Base-by-base conservation (phyloP, 768 basidiomycete species). In the Hemileccinum rubropunctum region DNA sequence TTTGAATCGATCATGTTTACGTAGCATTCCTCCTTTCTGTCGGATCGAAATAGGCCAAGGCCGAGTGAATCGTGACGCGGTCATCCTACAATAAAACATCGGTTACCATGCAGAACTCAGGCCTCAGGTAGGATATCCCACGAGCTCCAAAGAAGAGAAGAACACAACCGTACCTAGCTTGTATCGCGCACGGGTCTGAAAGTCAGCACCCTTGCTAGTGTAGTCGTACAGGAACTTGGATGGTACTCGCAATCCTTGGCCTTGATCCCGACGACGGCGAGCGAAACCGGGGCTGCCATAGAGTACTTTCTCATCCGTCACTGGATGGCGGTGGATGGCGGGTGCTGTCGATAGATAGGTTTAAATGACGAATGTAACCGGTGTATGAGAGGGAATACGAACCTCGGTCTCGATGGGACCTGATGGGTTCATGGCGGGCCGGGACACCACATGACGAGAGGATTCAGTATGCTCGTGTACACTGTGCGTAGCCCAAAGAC, bases 271-370 rank as follows among this genome's bases (percentile, higher is more conserved):
- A 81, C 78, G 59, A 82, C 69, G 71, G 27, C 66, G 64, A 3
- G 80, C 80, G 71, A 81, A 81, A 27, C 75, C 77, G 46, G 71
- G 73, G 65, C 82, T 82, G 65, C 83, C 68, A 58, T 79, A 81
- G 17, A 84, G 68, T 1, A 77, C 78, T 65, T 83, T 82, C 60
- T 82, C 77, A n/a, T 80, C 80, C 0, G 83, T 84, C 1, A 76
- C 78, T 15, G 82, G 83, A 61, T 83, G 82, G 13, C 71, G 66
- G 50, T 82, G 76, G 50, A 83, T 80, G 56, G 46, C 6, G 79
- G 78, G 62, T 80, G 81, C 75, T 76, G 54, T 45, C 8, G 40
- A 39, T 20, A 36, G 26, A 26, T 4, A 23, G 23, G 23, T 23
- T 23, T 6, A 23, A 23, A 23, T 23, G 23, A 23, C 3, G 23